These are phyloP conservation scores for Peronospora farinosa DNA, from an alignment of 352 stramenopile genomes.

Conservation along the genomic window DNA sequence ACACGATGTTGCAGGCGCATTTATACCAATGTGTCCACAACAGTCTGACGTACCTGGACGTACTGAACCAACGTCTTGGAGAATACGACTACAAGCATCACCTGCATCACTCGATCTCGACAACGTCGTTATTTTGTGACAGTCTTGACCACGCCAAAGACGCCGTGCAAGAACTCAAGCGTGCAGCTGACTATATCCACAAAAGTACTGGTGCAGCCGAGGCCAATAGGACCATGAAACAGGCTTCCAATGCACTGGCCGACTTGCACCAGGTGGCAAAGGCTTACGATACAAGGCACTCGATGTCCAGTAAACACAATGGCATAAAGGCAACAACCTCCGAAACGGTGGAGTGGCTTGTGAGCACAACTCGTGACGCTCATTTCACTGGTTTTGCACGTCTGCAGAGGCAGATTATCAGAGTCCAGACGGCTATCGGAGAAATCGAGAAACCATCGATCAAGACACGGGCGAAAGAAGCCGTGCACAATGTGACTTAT, in stretches of 20 bases:
- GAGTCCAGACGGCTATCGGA: conserved; percentile 7
- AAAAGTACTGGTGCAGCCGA: conserved; percentile 11
- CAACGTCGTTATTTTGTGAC: conserved; percentile 21
- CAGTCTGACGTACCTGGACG: conserved; percentile 16
- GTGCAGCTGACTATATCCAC: conserved; percentile 15
- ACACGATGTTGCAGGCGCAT: conserved; percentile 23
- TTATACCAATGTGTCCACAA: conserved; percentile 24
- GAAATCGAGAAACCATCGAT: conserved; percentile 22
- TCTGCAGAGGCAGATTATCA: conserved; percentile 21
- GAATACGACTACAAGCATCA: conserved; percentile 26
- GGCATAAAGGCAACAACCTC: conserved; percentile 21
- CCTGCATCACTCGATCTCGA: conserved; percentile 20
- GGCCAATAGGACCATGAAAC: conserved; percentile 22
- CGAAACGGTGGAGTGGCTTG: conserved; percentile 27
- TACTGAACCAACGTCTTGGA: conserved; percentile 20
- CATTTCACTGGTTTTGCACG: conserved; percentile 20
- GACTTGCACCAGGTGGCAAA: conserved; percentile 27
- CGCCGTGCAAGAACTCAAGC: conserved; percentile 18
- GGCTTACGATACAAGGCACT: conserved; percentile 21
- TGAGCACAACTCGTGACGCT: conserved; percentile 26
- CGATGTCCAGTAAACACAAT: conserved; percentile 8
- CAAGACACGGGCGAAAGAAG: conserved; percentile 20
- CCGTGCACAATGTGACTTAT: conserved; percentile 17
- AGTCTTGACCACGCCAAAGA: conserved; percentile 28
- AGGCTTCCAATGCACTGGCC: conserved; percentile 24